A percentile compares a stretch with the other conserved stretches of the same genome.
These are phyloP conservation scores for Lactuca saligna DNA, from an alignment of 129 eudicot species.

Conservation along the genomic window DNA sequence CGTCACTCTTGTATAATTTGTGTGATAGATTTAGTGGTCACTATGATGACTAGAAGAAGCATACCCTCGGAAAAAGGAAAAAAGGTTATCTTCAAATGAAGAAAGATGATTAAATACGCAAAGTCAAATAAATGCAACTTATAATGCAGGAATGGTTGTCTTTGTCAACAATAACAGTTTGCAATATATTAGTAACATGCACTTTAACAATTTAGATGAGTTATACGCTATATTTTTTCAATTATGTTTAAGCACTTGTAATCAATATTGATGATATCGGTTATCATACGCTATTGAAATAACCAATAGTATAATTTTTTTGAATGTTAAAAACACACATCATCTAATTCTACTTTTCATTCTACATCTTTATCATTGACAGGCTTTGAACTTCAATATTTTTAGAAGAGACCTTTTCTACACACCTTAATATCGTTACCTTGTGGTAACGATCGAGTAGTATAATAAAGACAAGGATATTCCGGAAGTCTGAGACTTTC, in stretches of 20 bases:
- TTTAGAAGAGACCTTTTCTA: no score
- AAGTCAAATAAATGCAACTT: slow-evolving; percentile 33
- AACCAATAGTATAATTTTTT: no score
- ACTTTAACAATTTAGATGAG: neutral
- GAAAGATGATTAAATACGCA: slow-evolving; percentile 23
- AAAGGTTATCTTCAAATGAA: slow-evolving; percentile 29
- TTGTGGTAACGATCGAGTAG: no score
- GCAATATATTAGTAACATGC: neutral
- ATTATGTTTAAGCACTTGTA: neutral
- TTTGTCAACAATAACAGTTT: slow-evolving; percentile 1
- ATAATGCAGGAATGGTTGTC: slow-evolving; percentile 28
- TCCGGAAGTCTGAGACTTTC: no score
- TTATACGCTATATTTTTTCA: neutral
- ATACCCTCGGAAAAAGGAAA: neutral
- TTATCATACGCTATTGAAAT: no score
- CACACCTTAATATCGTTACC: no score
- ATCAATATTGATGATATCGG: no score
- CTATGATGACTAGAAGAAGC: slow-evolving; percentile 28
- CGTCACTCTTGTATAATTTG: slow-evolving; percentile 30
- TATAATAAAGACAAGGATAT: no score
- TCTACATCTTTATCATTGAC: no score
- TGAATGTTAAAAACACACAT: no score
- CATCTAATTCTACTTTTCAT: no score
- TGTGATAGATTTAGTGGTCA: slow-evolving; percentile 24
- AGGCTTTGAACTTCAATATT: no score